Base-by-base conservation (phyloP, 257 asterid species). In the Avicennia marina region DNA sequence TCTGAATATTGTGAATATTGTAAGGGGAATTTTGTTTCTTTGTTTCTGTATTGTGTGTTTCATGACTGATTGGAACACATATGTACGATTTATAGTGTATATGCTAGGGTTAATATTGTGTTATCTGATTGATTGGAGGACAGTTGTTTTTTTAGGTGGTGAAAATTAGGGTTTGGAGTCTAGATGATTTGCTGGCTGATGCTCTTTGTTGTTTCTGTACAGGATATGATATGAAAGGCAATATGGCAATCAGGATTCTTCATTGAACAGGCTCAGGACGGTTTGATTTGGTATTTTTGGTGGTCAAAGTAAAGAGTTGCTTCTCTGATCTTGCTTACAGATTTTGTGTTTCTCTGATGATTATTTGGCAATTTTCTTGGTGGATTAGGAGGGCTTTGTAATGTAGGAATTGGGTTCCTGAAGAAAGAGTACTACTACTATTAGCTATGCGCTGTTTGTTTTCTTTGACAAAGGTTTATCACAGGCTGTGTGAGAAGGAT, bases 401-500 rank as follows among this genome's bases (percentile, higher is more conserved):
- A 2, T 36, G 41, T 36, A 36, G 41, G 41, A 11, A 0, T 4
- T 36, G 10, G 41, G 41, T 11, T 36, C 41, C 41, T 36, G 42
- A 25, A 2, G 78, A 62, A 71, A 72, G 70, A 36, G 63, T 58
- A 38, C 56, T 57, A 47, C 66, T 69, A 59, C 58, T 69, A 66
- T 83, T 70, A 64, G 36, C 73, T 29, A 29, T 9, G 72, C 31
- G 52, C 56, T 72, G 53, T 64, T 76, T 81, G 63, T 46, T 64
- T 74, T 65, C 59, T 58, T 47, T 68, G 76, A 71, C 68, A 71
- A 80, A 72, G 75, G 64, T 61, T 65, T 69, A 58, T 70, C 75
- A 60, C 66, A 72, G 74, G 65, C 55, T 78, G n/a, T 63, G 67
- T 67, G 48, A 59, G 34, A 61, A 53, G 64, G 64, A 60, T 56